phyloP scores from a whole-genome alignment of 1,139 yeast genomes.

The Diutina catenulata region DNA sequence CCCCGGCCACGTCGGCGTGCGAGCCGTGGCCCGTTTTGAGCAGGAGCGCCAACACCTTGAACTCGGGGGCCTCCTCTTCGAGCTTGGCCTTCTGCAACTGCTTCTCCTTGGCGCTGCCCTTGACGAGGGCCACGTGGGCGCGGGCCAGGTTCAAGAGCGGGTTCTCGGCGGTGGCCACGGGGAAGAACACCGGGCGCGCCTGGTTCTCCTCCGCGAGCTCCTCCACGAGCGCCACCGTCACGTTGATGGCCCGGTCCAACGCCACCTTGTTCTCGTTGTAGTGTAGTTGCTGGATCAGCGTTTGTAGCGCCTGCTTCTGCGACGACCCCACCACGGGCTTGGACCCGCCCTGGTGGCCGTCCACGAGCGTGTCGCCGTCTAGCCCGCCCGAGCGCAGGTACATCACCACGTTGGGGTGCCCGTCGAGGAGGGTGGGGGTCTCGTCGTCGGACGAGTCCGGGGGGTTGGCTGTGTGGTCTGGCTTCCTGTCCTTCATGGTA shows the following conservation, averaged over 20 bases:
- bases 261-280: conserved; percentile 58
- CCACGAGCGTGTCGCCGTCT: conserved; percentile 1
- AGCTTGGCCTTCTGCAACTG: conserved; percentile 13
- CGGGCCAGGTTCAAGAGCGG: conserved; percentile 31
- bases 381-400: neutral
- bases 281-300: conserved; percentile 43
- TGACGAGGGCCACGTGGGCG: conserved; percentile 39
- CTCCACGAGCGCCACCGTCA: conserved; percentile 39
- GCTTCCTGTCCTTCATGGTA: too few relatives aligned
- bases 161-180: conserved; percentile 23
- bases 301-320: neutral
- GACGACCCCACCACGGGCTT: neutral
- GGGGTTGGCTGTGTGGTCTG: too few relatives aligned
- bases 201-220: conserved; percentile 47
- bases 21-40: neutral
- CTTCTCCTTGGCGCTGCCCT: conserved; percentile 25
- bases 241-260: conserved; percentile 50
- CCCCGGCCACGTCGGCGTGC: neutral
- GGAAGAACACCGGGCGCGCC: conserved; percentile 56
- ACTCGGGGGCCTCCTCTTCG: conserved; percentile 23
- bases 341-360: neutral
- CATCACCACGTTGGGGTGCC: neutral
- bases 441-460: too few relatives aligned
- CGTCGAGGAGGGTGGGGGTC: neutral
- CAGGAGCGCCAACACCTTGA: conserved; percentile 18